Evolutionary conservation across 176 grass and related monocot species (phyloP), one percentile per base, ranked within the genome.

Genomic region (Lolium perenne): DNA sequence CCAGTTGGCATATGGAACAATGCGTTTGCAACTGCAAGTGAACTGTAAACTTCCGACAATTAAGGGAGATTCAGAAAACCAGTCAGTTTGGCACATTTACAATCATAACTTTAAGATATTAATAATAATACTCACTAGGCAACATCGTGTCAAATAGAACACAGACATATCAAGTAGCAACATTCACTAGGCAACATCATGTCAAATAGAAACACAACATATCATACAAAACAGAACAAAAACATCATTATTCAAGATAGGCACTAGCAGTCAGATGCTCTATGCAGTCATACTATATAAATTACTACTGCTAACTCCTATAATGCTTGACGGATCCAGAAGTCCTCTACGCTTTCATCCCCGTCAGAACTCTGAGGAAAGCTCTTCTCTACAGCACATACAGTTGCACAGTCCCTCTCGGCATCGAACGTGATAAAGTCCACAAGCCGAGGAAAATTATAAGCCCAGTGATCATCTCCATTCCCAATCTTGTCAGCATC

Each of bases 371-470:
- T 16, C 2, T 8, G 71, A 50, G 45, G 71, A 50, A 74, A 74
- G 0, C 1, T 14, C 47, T 75, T 5, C 72, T 75, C 72, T 75
- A 75, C 16, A 51, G 13, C 22, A 26, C 22, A 14, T 75, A 53
- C 1, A 75, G 47, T 75, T 53, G 47, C 72, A 53, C 22, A 1
- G 47, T 75, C 72, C 14, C 47, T 75, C 72, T 75, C 23, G 53
- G 72, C 72, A 75, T 75, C 72, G 8, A 75, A 75, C 47, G 8
- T 50, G 23, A 75, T 9, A 49, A 51, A 51, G 46, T 74, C 71
- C 21, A 74, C 71, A 50, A 74, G 43, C 16, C 4, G 35, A 51
- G 71, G 22, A 17, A 49, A 51, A 8, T 26, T 17, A 50, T 15
- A 50, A 25, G 15, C 46, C 46, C 46, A 74, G 13, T 29, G 10